phyloP scores from a whole-genome alignment of 306 rosid genomes.

The Hylodesmum podocarpum region DNA sequence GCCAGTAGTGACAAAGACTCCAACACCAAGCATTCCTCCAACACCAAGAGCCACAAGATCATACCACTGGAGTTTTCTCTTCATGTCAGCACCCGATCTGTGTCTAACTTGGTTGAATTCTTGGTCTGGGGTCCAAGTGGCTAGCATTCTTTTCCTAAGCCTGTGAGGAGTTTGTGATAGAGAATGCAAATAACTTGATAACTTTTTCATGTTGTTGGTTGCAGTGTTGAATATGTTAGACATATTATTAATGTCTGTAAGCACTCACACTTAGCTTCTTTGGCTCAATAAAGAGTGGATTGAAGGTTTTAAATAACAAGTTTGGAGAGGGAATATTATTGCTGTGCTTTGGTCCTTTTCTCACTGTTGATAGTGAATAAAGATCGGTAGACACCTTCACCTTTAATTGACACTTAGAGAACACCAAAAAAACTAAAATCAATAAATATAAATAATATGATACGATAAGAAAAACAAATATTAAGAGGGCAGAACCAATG shows the following conservation, averaged over 20 bases:
- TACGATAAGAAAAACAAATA: too few relatives aligned
- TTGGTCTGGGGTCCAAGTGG: slow-evolving; percentile 91
- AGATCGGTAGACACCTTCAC: too few relatives aligned
- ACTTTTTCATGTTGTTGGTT: slow-evolving; percentile 38
- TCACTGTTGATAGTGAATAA: slow-evolving; percentile 24
- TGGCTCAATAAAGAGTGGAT: slow-evolving; percentile 35
- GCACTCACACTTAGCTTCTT: slow-evolving; percentile 17
- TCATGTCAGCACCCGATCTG: slow-evolving; percentile 94
- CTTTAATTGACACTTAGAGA: too few relatives aligned
- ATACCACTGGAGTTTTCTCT: slow-evolving; percentile 79
- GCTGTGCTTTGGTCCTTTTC: slow-evolving; percentile 23
- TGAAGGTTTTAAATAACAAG: slow-evolving; percentile 58
- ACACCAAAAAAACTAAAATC: too few relatives aligned
- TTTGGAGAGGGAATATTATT: slow-evolving; percentile 39
- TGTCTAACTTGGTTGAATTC: slow-evolving; percentile 86
- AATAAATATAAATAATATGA: too few relatives aligned
- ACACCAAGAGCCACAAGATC: slow-evolving; percentile 84
- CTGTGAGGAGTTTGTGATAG: slow-evolving; percentile 83
- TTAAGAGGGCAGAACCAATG: slow-evolving; percentile 24
- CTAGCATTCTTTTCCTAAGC: slow-evolving; percentile 80
- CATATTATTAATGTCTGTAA: slow-evolving; percentile 33
- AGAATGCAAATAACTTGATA: slow-evolving; percentile 60
- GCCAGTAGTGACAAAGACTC: slow-evolving; percentile 95
- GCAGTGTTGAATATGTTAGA: slow-evolving; percentile 30
- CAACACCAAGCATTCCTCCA: slow-evolving; percentile 98